Evolutionary conservation across 306 rosid genomes (phyloP).

Genomic region (Rosa lucieae): DNA sequence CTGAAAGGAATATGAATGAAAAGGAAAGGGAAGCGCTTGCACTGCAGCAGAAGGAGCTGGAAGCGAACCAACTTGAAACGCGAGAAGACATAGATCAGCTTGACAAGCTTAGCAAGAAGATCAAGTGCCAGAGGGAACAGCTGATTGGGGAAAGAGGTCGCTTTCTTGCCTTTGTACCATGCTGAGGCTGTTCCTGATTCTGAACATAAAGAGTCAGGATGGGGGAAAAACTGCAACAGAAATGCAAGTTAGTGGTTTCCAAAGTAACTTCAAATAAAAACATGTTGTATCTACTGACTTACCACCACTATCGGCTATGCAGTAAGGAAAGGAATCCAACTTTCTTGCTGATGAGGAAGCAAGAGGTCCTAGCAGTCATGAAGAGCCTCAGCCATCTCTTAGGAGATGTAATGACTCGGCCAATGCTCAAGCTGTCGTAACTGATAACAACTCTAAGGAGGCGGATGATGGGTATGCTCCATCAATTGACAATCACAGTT

Average conservation of each 20-base stretch:
- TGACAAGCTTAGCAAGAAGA: constrained; percentile 64
- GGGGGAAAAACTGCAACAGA: constrained; percentile 55
- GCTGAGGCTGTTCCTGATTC: constrained; percentile 35
- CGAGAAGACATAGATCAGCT: constrained; percentile 72
- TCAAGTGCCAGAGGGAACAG: constrained; percentile 69
- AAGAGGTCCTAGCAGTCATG: constrained; percentile 26
- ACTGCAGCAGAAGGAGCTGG: constrained; percentile 56
- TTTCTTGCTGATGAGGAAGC: constrained; percentile 34
- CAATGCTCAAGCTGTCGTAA: constrained; percentile 31
- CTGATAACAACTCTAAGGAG: constrained; percentile 33
- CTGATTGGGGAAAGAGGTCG: constrained; percentile 60
- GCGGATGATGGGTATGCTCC: constrained; percentile 39
- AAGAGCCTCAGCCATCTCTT: constrained; percentile 36
- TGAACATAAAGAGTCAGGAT: constrained; percentile 42
- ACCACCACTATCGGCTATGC: constrained; percentile 34
- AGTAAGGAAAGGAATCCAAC: constrained; percentile 28
- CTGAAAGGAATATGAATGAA: constrained; percentile 48
- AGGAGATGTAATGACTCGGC: constrained; percentile 30
- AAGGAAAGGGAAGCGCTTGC: constrained; percentile 59
- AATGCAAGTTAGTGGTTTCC: constrained; percentile 66
- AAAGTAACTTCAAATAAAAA: constrained; percentile 60
- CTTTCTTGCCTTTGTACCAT: constrained; percentile 59
- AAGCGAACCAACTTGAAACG: constrained; percentile 62
- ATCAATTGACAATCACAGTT: constrained; percentile 54
- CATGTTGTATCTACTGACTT: constrained; percentile 35